These are phyloP conservation scores for Solanum peruvianum DNA, from an alignment of 257 asterid genomes.

Conservation along the genomic window DNA sequence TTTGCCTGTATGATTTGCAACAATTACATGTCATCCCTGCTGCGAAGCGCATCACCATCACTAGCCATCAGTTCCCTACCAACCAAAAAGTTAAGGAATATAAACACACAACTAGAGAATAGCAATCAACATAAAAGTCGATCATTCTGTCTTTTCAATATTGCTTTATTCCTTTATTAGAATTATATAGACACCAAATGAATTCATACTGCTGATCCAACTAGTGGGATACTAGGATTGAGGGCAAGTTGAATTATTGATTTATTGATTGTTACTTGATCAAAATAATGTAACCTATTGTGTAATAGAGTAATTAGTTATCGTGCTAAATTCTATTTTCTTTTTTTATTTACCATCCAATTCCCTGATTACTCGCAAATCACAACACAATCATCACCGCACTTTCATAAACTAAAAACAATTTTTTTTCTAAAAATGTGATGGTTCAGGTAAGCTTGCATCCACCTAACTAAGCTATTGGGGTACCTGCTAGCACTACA, in stretches of 20 bases:
- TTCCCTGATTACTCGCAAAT: neutral
- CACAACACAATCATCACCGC: neutral
- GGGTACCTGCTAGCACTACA: neutral
- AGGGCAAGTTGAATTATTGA: neutral
- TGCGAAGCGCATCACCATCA: conserved; percentile 18
- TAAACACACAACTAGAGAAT: neutral
- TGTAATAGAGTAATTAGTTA: too few species aligned
- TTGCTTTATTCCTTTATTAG: neutral
- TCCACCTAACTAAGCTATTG: neutral
- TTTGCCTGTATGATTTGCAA: conserved; percentile 85
- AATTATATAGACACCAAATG: neutral
- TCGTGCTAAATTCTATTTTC: too few species aligned
- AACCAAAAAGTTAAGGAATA: neutral
- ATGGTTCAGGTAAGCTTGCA: neutral
- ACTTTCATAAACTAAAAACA: neutral
- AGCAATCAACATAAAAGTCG: neutral
- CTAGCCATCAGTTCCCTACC: conserved; percentile 4
- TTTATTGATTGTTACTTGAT: neutral
- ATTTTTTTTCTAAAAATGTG: neutral
- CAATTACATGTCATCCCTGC: conserved; percentile 88
- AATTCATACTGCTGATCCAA: neutral
- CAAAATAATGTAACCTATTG: neutral
- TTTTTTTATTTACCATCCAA: neutral
- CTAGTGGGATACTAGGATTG: neutral
- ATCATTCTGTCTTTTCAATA: neutral